Base-by-base conservation (phyloP, 148 eudicot genomes). In the Suaeda aralocaspica region DNA sequence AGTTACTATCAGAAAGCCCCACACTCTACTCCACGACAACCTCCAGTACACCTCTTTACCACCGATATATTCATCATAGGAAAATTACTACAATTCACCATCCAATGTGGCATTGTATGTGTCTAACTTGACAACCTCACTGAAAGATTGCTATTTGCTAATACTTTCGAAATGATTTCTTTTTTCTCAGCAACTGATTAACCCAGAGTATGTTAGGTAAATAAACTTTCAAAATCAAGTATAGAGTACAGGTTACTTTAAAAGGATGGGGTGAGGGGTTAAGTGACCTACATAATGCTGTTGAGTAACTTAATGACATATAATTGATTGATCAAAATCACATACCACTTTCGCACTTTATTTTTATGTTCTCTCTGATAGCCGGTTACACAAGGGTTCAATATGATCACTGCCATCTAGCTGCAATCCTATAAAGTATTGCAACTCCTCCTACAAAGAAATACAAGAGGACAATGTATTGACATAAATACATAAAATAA, bases 381-480 rank as follows among this genome's bases (percentile, higher is more conserved):
- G 86, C 66, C 99, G 93, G 74, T 85, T 95, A 72, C 87, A 83
- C 61, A 95, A 74, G 33, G 99, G 99, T 78, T 95, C 99, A 75
- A 95, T 59, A 79, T 91, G 94, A 84, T 84, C 97, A 81, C 99
- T 95, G 72, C 99, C 99, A 84, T 95, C 99, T 71, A 95, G 84
- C 78, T 95, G 99, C 73, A 95, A 97, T 69, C 99, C 99, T 64
- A 95, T 95, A 73, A 95, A 95, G 84, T 95, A 95, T 75, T 95
- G 99, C 65, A 95, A 82, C 74, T 95, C 99, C 46, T 97, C 99
- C 99, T 94, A 70, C 24, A 81, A 49, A 78, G 26, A 26, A 77
- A 55, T n/a, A 48, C 55, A 31, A 69, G 71, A 46, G 5, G 50
- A 36, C 74, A 59, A 58, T 31, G 44, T 44, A n/a, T 58, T 62